Percentiles rank a stretch among this genome's conserved stretches.
Evolutionary conservation across 2,329 filamentous ascomycete genomes (phyloP).

Genomic region (Juglanconis juglandina): DNA sequence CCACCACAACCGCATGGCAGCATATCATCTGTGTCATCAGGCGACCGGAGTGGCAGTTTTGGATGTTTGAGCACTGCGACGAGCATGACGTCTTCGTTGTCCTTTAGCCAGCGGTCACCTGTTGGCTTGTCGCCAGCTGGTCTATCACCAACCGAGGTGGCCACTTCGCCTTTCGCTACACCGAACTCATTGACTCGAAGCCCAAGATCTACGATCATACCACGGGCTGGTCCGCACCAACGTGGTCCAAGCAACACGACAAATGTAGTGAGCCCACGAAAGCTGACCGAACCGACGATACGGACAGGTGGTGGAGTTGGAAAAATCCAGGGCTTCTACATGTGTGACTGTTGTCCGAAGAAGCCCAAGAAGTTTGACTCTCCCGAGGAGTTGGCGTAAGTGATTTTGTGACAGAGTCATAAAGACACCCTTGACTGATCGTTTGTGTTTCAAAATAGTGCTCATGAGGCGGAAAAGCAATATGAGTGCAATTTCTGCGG

Average conservation of each 20-base stretch:
- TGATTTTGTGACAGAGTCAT: neutral
- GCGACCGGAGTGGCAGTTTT: conserved; percentile 46
- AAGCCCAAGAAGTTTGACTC: conserved; percentile 95
- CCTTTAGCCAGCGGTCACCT: conserved; percentile 46
- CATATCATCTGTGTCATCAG: conserved; percentile 42
- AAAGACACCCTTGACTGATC: conserved; percentile 15
- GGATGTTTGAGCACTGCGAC: conserved; percentile 42
- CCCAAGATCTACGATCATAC: conserved; percentile 43
- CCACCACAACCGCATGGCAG: conserved; percentile 37
- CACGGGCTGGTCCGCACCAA: conserved; percentile 39
- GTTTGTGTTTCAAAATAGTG: conserved; percentile 43
- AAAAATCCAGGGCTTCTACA: conserved; percentile 53
- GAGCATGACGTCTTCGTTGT: conserved; percentile 39
- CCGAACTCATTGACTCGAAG: conserved; percentile 48
- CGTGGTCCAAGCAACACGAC: conserved; percentile 43
- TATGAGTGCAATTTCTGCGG: conserved; percentile 90
- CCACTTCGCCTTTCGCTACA: conserved; percentile 46
- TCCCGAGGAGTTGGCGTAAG: conserved; percentile 78
- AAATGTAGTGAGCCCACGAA: conserved; percentile 46
- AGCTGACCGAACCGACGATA: conserved; percentile 49
- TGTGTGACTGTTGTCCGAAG: conserved; percentile 95
- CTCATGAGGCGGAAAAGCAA: conserved; percentile 92
- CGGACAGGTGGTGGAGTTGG: conserved; percentile 33
- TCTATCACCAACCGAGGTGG: conserved; percentile 45
- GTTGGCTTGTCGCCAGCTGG: conserved; percentile 44